Base-by-base conservation (phyloP, 805 yeast species). In the Pichia gijzeniarum region DNA sequence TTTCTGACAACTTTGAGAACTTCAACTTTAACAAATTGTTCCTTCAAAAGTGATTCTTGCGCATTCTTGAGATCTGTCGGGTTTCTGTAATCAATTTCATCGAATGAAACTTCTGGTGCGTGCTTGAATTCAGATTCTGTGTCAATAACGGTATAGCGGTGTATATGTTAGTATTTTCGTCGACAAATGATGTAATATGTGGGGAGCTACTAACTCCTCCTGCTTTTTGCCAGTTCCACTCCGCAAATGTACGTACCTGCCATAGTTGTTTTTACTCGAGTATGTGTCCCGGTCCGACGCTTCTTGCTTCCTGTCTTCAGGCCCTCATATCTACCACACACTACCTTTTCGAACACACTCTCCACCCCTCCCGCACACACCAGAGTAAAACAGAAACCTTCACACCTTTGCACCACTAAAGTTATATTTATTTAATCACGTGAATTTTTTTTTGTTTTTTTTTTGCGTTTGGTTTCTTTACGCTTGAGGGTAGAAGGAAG, bases 51-150 rank as follows among this genome's bases (percentile, higher is more conserved):
- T 22, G 91, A 75, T 49, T 76, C 77, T 70, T 87, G 86, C n/a
- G 95, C 95, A 39, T 72, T 68, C 45, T 77, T 76, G 41, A 86
- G 75, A 53, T 79, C 80, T 14, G 68, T 65, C 49, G 73, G 72
- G 64, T 85, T 78, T 56, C 74, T 74, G 66, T 86, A 86, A 68
- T 84, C 84, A 53, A 86, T 84, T 52, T 81, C 85, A 66, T 86
- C 95, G 60, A 85, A 86, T 36, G 95, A 85, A 45, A 85, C 91
- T 56, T 77, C 72, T 56, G 82, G 86, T 37, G 86, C 81, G 64
- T 57, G 57, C 32, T 51, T 53, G 38, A 62, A 62, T 32, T 49
- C 49, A 20, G 53, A 45, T 44, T 40, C 46, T 49, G 38, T 35
- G 19, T 13, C 18, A 43, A 32, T 30, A 30, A 30, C 16, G 14